A percentile compares a stretch with the other conserved stretches of the same genome.
Evolutionary conservation across 768 basidiomycete species (phyloP).

Genomic region (Pleurotus cornucopiae): DNA sequence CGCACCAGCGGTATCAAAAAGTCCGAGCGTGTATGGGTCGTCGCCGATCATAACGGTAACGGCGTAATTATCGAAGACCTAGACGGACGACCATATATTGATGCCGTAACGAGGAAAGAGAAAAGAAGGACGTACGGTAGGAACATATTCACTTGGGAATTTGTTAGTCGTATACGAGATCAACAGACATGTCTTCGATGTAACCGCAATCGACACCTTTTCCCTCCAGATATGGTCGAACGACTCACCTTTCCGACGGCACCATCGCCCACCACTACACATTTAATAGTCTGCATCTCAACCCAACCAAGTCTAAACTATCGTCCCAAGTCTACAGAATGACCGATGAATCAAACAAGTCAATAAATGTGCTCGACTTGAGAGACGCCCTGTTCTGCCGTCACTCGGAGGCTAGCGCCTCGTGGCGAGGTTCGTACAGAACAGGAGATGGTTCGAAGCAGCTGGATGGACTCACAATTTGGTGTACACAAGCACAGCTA

Average conservation of each 20-base stretch:
- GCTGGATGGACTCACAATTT: background rate
- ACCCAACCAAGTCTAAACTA: constrained; percentile 12
- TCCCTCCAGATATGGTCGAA: background rate
- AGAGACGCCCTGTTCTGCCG: background rate
- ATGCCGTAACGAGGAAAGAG: constrained; percentile 17
- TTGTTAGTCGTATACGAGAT: constrained; percentile 98
- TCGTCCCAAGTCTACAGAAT: constrained; percentile 1
- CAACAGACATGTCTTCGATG: constrained; percentile 81
- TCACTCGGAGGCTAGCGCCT: constrained; percentile 21
- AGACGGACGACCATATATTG: constrained; percentile 14
- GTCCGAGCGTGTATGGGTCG: constrained; percentile 95
- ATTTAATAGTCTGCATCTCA: constrained; percentile 95
- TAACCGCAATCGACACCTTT: constrained; percentile 1
- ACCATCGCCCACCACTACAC: constrained; percentile 97
- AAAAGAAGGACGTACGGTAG: constrained; percentile 67
- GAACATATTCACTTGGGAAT: constrained; percentile 98
- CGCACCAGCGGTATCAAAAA: constrained; percentile 98
- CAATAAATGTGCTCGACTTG: background rate
- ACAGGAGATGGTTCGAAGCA: constrained; percentile 1
- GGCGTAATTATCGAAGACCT: constrained; percentile 97
- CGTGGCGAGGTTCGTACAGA: constrained; percentile 28
- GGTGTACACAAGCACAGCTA: constrained; percentile 6
- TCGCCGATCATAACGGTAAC: constrained; percentile 99
- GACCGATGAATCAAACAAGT: constrained; percentile 11
- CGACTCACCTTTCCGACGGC: constrained; percentile 91